Conservation (phyloP, 257 asterid species). For the Lycium barbarum region DNA sequence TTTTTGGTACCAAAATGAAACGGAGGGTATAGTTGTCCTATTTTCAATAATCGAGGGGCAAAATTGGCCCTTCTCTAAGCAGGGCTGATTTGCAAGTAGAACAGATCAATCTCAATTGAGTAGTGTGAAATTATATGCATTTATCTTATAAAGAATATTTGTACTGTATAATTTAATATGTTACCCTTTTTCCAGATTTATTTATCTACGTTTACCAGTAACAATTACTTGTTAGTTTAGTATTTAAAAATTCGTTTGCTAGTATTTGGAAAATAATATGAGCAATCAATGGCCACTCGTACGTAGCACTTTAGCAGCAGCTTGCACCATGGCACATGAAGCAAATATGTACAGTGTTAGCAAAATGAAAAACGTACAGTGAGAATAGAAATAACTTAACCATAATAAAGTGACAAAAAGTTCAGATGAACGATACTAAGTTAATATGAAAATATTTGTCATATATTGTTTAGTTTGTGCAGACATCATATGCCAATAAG, state of each 20-base stretch:
- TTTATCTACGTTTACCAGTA: not conserved
- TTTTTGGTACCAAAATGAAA: not conserved
- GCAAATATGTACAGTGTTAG: too few species aligned
- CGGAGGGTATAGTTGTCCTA: not conserved
- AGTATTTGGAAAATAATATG: too few species aligned
- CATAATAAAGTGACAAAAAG: too few species aligned
- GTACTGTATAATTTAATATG: constrained; percentile 8
- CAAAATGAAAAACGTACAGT: too few species aligned
- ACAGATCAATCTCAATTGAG: not conserved
- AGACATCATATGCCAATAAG: not conserved
- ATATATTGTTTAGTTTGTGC: not conserved
- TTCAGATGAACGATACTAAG: not conserved
- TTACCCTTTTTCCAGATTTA: not conserved
- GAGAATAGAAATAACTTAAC: too few species aligned
- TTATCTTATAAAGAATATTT: not conserved
- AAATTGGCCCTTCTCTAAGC: not conserved
- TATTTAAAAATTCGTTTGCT: too few species aligned
- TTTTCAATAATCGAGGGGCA: not conserved
- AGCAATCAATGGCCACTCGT: too few species aligned
- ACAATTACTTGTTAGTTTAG: not conserved
- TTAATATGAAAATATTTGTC: not conserved
- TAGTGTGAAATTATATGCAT: not conserved
- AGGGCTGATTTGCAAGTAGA: not conserved
- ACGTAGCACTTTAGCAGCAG: too few species aligned
- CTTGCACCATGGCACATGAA: too few species aligned